Evolutionary conservation across 495 filamentous ascomycete genomes (phyloP).

Genomic region (Aspergillus olivimuriae): DNA sequence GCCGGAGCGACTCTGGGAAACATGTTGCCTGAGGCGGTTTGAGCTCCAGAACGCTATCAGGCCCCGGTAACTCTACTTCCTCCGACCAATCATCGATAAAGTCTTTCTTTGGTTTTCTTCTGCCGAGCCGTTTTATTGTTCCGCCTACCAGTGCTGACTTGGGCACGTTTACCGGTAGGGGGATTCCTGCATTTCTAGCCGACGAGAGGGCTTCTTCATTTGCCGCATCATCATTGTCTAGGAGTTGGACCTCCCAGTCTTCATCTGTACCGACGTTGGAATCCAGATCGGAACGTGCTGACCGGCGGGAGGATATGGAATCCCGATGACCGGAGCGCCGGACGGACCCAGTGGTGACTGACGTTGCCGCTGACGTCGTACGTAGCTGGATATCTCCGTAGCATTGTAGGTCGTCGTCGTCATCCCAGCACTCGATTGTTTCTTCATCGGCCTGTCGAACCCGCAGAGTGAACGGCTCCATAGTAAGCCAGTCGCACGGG

Average conservation of each 20-base stretch:
- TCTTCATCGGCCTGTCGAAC: slow-evolving; percentile 48
- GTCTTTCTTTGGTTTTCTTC: slow-evolving; percentile 67
- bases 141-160: slow-evolving; percentile 89
- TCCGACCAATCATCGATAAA: slow-evolving; percentile 87
- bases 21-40: slow-evolving; percentile 50
- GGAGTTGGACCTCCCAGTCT: slow-evolving; percentile 75
- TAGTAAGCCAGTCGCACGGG: slow-evolving; percentile 14
- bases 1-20: slow-evolving; percentile 64
- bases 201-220: slow-evolving; percentile 79
- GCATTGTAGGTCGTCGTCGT: slow-evolving; percentile 73
- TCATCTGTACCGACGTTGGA: slow-evolving; percentile 68
- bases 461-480: slow-evolving; percentile 55
- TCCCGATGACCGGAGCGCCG: slow-evolving; percentile 56
- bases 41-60: slow-evolving; percentile 54
- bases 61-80: slow-evolving; percentile 74
- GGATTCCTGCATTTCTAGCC: slow-evolving; percentile 83
- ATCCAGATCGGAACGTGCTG: slow-evolving; percentile 73
- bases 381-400: slow-evolving; percentile 64
- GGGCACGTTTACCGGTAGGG: slow-evolving; percentile 84
- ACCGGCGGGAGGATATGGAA: slow-evolving; percentile 69
- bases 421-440: slow-evolving; percentile 80
- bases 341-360: slow-evolving; percentile 42
- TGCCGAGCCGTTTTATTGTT: slow-evolving; percentile 86
- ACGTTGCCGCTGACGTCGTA: slow-evolving; percentile 55
- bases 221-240: slow-evolving; percentile 71